Base-by-base conservation (phyloP, 805 yeast species). In the Torulaspora quercuum region DNA sequence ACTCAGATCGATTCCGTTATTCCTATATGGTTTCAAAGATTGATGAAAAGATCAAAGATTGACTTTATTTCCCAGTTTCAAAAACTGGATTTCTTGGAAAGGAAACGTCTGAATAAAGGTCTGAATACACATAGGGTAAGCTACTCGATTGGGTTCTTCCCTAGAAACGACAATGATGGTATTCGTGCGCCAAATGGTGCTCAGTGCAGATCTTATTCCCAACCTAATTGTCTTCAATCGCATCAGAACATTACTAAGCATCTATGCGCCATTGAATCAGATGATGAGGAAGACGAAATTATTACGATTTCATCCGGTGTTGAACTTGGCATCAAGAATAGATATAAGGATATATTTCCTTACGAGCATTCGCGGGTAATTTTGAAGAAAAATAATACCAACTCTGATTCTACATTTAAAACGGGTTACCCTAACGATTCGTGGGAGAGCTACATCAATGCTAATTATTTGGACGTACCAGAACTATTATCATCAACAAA, bases 301-400 rank as follows among this genome's bases (percentile, higher is more conserved):
- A 39, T 78, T 14, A 55, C 67, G 18, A 72, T 84, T 20, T 75
- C 80, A 22, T 76, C 82, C 4, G 96, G 95, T 5, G 78, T 88
- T 26, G 95, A 87, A 59, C 69, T 78, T 27, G 90, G 94, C 16
- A 60, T 72, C 35, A 88, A 88, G 53, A 87, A 89, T 59, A 65
- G 97, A 42, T 89, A 89, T 66, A 82, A 84, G 51, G 95, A 89
- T 57, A 84, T 89, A 27, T 81, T 83, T 52, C 88, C 95, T 3
- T 89, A 76, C 60, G 94, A 85, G 54, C 90, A 84, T 52, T 75
- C 94, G 3, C 68, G 96, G 40, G 96, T 90, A 8, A 75, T 74
- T 41, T 64, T 85, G 30, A 58, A 61, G 37, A 48, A 55, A 31
- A 27, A 14, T 6, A 44, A 48, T 10, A 18, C 27, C 25, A 12